Base-by-base conservation (phyloP, 2,329 filamentous ascomycete species). In the Colletotrichum sp. region DNA sequence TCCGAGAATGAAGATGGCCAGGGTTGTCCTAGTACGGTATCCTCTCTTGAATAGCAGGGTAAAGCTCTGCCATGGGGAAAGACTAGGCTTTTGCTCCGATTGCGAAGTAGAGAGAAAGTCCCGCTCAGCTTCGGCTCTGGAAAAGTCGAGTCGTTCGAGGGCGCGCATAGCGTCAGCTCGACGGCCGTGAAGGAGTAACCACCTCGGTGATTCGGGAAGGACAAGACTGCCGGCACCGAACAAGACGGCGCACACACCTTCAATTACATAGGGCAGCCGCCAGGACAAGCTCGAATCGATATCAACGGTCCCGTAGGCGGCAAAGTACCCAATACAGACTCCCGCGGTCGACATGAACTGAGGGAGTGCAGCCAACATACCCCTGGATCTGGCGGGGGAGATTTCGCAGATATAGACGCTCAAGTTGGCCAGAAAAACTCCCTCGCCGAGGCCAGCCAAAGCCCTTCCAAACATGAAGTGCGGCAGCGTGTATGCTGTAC, bases 391-490 rank as follows among this genome's bases (percentile, higher is more conserved):
- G 1, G 87, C 83, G 0, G 91, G 91, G 1, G 91, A 89, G 18
- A 93, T 91, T 80, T 93, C 92, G 72, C 89, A 90, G 30, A 93
- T 90, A 77, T 93, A 91, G 5, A 92, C 90, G 12, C 87, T 85
- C 28, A 90, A 81, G n/a, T 86, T 91, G n/a, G 88, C 88, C 6
- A 93, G 79, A 78, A 88, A 92, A 2, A 92, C 80, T 1, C 92
- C 91, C 78, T 93, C 88, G 0, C 92, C 92, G 13, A 92, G 79
- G 0, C 92, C 92, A n/a, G 86, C 88, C 6, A 93, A 78, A 0
- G 86, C 85, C 2, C 92, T 84, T 1, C 92, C 92, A 5, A 86
- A 83, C 39, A 93, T 83, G 59, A 93, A 89, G 83, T 91, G 88
- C 0, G 83, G 83, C 2, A 93, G 80, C 9, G 83, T 81, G 3